These are phyloP conservation scores for Suillus weaverae DNA, from an alignment of 768 basidiomycete species.

Conservation along the genomic window DNA sequence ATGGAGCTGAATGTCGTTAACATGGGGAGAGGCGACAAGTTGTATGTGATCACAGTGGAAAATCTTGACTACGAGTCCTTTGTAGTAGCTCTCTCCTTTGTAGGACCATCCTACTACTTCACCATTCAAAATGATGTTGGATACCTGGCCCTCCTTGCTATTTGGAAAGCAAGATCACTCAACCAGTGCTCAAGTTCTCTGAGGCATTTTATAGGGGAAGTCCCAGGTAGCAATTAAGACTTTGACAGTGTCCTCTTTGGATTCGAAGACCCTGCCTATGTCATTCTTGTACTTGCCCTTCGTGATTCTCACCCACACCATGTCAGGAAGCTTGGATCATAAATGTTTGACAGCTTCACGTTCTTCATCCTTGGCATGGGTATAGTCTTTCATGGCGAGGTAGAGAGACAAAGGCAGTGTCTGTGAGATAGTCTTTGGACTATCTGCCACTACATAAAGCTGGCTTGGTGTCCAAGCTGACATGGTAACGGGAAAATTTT, in stretches of 20 bases:
- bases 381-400: not conserved
- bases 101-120: not conserved
- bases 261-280: not conserved
- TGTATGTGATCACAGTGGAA: not conserved
- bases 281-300: not conserved
- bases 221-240: not conserved
- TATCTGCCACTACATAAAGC: not conserved
- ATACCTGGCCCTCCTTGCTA: not conserved
- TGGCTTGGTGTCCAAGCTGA: not conserved
- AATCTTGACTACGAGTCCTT: not conserved
- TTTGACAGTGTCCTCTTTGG: not conserved
- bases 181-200: not conserved
- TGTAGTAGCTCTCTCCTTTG: not conserved
- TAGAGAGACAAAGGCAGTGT: not conserved
- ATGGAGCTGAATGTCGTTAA: not conserved
- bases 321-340: not conserved
- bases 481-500: not conserved
- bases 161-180: not conserved
- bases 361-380: not conserved
- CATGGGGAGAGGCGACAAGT: not conserved
- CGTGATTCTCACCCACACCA: not conserved
- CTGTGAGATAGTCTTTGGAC: not conserved
- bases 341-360: not conserved
- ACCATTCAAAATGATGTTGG: not conserved
- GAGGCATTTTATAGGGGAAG: not conserved